Evolutionary conservation across 441 rosid genomes (phyloP), one percentile per base, ranked within the genome.

Genomic region (Populus hybrid): DNA sequence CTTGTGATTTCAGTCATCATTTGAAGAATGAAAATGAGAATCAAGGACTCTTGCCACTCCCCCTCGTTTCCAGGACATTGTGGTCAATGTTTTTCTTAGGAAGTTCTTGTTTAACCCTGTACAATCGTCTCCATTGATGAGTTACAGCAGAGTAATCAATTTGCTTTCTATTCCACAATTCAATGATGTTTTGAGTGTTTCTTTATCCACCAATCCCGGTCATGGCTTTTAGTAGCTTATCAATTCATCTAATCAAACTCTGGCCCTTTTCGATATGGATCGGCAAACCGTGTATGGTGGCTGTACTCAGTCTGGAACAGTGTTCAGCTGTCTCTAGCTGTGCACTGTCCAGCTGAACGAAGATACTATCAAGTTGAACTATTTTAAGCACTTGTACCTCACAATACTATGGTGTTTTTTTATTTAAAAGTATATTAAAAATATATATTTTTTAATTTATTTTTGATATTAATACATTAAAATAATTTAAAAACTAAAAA

Each of bases 11-110:
- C 30, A 67, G 34, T 35, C 72, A 35, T 70, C 73, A 57, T 24
- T 61, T 76, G 75, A 78, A 38, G 73, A 57, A 36, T 59, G 75
- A 50, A 78, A 59, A 59, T 59, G 79, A 46, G 57, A 46, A 12
- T 14, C 24, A 53, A 75, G 66, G 19, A 46, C 57, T 46, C 57
- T 67, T 53, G 42, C 61, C 42, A 38, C 66, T 7, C 16, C 67
- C 5, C 21, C 59, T 63, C 36, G 16, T 53, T 77, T 14, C 18
- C 24, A 34, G 19, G 9, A 28, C 57, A 42, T 21, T 26, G 32
- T 73, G 46, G 68, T 57, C 11, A 50, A 73, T 26, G 32, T 36
- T 28, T 64, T 35, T 63, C 71, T 21, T 23, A 10, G 63, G 34
- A 19, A 75, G 64, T 65, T 16, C 69, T 35, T 53, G 66, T 38